phyloP scores from a whole-genome alignment of 257 asterid genomes.

The Scutellaria baicalensis region DNA sequence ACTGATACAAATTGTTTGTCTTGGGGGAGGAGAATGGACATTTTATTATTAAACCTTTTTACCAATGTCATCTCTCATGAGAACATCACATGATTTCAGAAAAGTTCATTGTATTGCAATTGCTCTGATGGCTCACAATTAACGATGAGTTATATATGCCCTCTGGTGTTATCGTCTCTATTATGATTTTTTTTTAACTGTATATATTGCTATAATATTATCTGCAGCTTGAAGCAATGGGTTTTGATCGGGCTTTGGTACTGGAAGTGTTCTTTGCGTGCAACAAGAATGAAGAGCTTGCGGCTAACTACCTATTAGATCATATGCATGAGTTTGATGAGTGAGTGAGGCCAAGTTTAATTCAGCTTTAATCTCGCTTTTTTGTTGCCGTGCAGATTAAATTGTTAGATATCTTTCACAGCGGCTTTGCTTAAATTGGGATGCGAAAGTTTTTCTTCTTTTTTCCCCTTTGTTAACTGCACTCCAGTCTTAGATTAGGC shows the following conservation, averaged over 20 bases:
- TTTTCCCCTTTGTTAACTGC: background rate
- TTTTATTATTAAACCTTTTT: no score
- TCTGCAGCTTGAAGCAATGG: slow-evolving; percentile 91
- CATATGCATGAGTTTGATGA: slow-evolving; percentile 86
- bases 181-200: background rate
- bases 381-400: slow-evolving; percentile 17
- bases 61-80: no score
- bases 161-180: no score
- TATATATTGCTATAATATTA: background rate
- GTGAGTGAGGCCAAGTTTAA: slow-evolving; percentile 19
- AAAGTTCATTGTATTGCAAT: no score
- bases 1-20: no score
- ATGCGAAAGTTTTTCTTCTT: background rate
- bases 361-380: background rate
- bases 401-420: slow-evolving; percentile 9
- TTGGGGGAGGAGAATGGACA: no score
- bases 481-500: background rate
- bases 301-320: slow-evolving; percentile 80
- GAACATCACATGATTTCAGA: no score
- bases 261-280: slow-evolving; percentile 85
- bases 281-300: slow-evolving; percentile 94
- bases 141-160: no score
- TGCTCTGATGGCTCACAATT: no score
- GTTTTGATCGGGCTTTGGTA: slow-evolving; percentile 73
- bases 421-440: slow-evolving; percentile 17